Percentiles rank a stretch among this genome's conserved stretches.
phyloP scores from a whole-genome alignment of 805 yeast genomes.

The Saturnispora zaruensis region DNA sequence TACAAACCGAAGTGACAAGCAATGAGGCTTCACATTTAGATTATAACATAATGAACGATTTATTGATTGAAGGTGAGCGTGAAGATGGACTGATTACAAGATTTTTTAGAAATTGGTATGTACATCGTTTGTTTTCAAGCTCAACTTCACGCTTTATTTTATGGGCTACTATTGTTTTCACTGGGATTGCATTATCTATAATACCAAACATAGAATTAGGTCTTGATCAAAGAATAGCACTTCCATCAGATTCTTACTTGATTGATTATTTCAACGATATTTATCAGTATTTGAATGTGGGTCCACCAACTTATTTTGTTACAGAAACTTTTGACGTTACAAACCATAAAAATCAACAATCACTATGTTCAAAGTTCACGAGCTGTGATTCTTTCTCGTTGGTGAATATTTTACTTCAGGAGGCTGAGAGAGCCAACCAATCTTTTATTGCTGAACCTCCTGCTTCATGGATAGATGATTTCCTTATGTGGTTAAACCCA shows the following conservation, averaged over 20 bases:
- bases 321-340: slow-evolving; percentile 64
- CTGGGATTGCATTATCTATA: slow-evolving; percentile 59
- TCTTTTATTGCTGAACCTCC: slow-evolving; percentile 75
- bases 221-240: slow-evolving; percentile 80
- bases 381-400: slow-evolving; percentile 74
- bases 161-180: slow-evolving; percentile 48
- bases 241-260: slow-evolving; percentile 76
- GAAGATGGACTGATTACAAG: slow-evolving; percentile 29
- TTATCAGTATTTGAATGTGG: slow-evolving; percentile 65
- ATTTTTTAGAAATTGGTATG: slow-evolving; percentile 41
- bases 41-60: slow-evolving; percentile 9
- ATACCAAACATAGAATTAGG: slow-evolving; percentile 70
- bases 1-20: slow-evolving; percentile 5
- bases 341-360: slow-evolving; percentile 50
- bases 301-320: slow-evolving; percentile 88
- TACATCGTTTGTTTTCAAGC: slow-evolving; percentile 48
- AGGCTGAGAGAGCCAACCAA: slow-evolving; percentile 52
- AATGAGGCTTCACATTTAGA: slow-evolving; percentile 7
- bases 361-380: slow-evolving; percentile 80
- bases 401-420: slow-evolving; percentile 77
- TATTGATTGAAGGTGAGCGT: slow-evolving; percentile 17
- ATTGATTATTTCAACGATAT: slow-evolving; percentile 74
- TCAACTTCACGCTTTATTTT: slow-evolving; percentile 41
- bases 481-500: slow-evolving; percentile 79
- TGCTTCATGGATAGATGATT: slow-evolving; percentile 92